Conservation (phyloP, 2,329 filamentous ascomycete genomes). For the Metarhizium guizhouense region DNA sequence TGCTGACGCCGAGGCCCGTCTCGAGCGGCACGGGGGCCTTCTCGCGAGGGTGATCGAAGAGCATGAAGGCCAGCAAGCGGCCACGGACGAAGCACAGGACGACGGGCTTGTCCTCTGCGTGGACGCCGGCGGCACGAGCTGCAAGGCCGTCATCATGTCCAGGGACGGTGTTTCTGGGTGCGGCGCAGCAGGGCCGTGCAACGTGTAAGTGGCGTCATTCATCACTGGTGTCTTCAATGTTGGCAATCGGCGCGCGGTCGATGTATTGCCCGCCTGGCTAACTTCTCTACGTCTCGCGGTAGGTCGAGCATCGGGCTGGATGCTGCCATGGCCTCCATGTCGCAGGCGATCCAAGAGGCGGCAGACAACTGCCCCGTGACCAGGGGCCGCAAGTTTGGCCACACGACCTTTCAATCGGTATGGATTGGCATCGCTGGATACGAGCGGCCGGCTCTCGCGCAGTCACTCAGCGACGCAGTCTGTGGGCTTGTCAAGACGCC, state of each 20-base stretch:
- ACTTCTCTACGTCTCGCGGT: no score
- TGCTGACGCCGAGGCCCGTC: conserved; percentile 13
- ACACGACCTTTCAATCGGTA: conserved; percentile 17
- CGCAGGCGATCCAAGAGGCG: no score
- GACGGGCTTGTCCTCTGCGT: conserved; percentile 23
- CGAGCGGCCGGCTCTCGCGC: conserved; percentile 22
- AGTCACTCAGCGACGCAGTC: conserved; percentile 17
- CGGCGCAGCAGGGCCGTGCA: conserved; percentile 22
- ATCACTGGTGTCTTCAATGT: background rate
- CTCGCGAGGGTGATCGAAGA: conserved; percentile 11
- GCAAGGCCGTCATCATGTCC: conserved; percentile 26
- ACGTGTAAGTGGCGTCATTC: conserved; percentile 21
- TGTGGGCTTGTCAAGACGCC: conserved; percentile 18
- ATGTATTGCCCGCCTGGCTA: no score
- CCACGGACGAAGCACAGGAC: background rate
- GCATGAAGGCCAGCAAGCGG: background rate
- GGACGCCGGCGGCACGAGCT: conserved; percentile 33
- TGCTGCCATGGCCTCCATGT: no score
- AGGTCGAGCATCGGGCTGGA: no score
- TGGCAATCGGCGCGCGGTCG: no score
- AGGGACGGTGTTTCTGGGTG: conserved; percentile 14
- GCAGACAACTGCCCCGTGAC: conserved; percentile 2
- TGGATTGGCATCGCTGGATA: conserved; percentile 33
- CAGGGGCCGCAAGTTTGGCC: background rate
- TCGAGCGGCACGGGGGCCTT: conserved; percentile 9